Percentiles rank a stretch among this genome's conserved stretches.
Conservation (phyloP, 106 monocot genomes). For the Platanthera zijinensis region DNA sequence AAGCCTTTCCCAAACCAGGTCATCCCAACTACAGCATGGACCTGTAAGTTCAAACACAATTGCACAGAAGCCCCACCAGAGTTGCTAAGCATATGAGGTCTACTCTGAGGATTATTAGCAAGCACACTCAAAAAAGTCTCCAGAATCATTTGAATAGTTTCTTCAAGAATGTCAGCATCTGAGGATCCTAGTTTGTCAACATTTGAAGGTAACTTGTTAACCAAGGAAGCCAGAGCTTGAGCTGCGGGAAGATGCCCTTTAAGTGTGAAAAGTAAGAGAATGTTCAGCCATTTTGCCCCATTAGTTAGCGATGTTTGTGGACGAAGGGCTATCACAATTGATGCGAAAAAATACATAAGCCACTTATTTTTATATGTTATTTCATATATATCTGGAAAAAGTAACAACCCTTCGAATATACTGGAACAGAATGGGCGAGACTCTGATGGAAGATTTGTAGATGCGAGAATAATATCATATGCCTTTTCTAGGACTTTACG, state of each 20-base stretch:
- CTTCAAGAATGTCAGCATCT: slow-evolving; percentile 33
- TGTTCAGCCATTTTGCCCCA: slow-evolving; percentile 29
- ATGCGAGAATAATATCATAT: slow-evolving; percentile 31
- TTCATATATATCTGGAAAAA: slow-evolving; percentile 14
- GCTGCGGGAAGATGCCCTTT: slow-evolving; percentile 60
- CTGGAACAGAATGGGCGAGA: slow-evolving; percentile 6
- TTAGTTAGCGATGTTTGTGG: slow-evolving; percentile 52
- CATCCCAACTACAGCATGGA: slow-evolving; percentile 46
- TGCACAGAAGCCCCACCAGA: not conserved
- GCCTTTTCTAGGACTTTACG: slow-evolving; percentile 50
- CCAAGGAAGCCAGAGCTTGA: slow-evolving; percentile 80
- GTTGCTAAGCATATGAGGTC: slow-evolving; percentile 2
- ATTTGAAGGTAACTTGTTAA: slow-evolving; percentile 66
- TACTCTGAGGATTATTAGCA: slow-evolving; percentile 7
- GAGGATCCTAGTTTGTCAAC: slow-evolving; percentile 15
- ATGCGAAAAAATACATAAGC: slow-evolving; percentile 59
- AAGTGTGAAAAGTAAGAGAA: slow-evolving; percentile 46
- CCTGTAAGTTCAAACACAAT: slow-evolving; percentile 9
- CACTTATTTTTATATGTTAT: slow-evolving; percentile 35
- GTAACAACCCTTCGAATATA: slow-evolving; percentile 24
- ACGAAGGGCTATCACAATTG: slow-evolving; percentile 59
- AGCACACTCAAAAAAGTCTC: slow-evolving; percentile 20
- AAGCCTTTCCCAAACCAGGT: slow-evolving; percentile 92
- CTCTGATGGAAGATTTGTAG: slow-evolving; percentile 19
- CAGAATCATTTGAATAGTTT: slow-evolving; percentile 41